A percentile compares a stretch with the other conserved stretches of the same genome.
Evolutionary conservation across 2,329 filamentous ascomycete genomes (phyloP).

Genomic region (Pseudogymnoascus sp.): DNA sequence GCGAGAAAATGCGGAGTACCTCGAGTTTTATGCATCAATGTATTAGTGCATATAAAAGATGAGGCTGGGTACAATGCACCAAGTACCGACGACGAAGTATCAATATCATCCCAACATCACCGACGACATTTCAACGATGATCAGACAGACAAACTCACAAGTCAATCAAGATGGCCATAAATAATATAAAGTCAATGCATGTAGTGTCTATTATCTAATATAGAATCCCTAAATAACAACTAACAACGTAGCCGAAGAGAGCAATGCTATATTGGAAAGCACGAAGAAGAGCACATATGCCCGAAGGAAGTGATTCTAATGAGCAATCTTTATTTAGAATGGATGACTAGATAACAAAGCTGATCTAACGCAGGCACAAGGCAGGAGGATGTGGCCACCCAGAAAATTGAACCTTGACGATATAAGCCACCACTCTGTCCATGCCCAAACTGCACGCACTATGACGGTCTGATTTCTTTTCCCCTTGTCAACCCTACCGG

Average conservation of each 20-base stretch:
- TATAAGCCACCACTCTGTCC: conserved; percentile 4
- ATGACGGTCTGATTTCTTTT: background rate
- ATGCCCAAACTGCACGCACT: background rate
- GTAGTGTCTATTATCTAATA: conserved; percentile 7
- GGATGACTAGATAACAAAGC: conserved; percentile 29
- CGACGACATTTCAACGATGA: background rate
- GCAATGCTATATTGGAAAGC: conserved; percentile 5
- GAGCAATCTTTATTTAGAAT: conserved; percentile 24
- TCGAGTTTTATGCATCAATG: background rate
- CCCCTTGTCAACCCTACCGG: background rate
- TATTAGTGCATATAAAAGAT: conserved; percentile 1
- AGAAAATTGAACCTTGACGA: conserved; percentile 13
- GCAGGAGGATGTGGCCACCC: conserved; percentile 19
- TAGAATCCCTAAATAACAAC: conserved; percentile 6
- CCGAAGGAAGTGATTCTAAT: background rate
- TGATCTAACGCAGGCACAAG: conserved; percentile 21
- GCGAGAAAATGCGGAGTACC: background rate
- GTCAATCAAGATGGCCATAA: background rate
- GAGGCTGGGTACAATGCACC: background rate
- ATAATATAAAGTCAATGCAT: background rate
- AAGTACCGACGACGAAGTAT: background rate
- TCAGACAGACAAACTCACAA: background rate
- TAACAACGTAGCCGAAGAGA: background rate
- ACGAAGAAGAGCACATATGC: background rate
- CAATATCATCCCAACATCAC: background rate